Percentiles rank a stretch among this genome's conserved stretches.
Evolutionary conservation across 2,329 filamentous ascomycete species (phyloP).

Genomic region (Emmonsia crescens): DNA sequence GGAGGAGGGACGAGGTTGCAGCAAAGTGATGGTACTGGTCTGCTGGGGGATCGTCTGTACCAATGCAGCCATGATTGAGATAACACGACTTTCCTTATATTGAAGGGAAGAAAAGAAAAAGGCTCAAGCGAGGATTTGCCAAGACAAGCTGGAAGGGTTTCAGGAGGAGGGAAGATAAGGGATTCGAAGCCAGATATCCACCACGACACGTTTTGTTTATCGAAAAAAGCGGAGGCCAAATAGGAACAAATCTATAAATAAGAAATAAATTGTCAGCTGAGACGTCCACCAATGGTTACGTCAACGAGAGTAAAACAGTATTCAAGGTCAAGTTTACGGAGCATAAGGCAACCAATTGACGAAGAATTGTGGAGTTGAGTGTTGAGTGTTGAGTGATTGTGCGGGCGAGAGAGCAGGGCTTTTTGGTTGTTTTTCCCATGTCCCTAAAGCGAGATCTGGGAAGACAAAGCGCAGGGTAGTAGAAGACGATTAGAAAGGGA

Average conservation of each 20-base stretch:
- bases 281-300: not conserved
- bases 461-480: not conserved
- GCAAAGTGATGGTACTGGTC: conserved; percentile 61
- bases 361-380: not conserved
- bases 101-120: conserved; percentile 9
- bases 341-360: not conserved
- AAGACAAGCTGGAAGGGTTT: conserved; percentile 1
- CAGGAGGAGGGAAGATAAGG: not conserved
- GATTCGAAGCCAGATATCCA: not conserved
- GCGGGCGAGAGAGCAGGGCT: not conserved
- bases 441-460: not conserved
- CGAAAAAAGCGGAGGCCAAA: not conserved
- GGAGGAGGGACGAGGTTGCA: conserved; percentile 59
- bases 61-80: conserved; percentile 65
- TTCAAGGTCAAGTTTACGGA: not conserved
- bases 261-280: not conserved
- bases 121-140: not conserved
- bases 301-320: not conserved
- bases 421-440: not conserved
- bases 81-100: conserved; percentile 7
- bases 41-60: conserved; percentile 73
- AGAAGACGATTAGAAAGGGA: not conserved
- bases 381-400: not conserved
- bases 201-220: not conserved
- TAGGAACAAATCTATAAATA: not conserved